A percentile compares a stretch with the other conserved stretches of the same genome.
These are phyloP conservation scores for Lichtheimia hyalospora DNA, from an alignment of 371 early-diverging fungal species.

Conservation along the genomic window DNA sequence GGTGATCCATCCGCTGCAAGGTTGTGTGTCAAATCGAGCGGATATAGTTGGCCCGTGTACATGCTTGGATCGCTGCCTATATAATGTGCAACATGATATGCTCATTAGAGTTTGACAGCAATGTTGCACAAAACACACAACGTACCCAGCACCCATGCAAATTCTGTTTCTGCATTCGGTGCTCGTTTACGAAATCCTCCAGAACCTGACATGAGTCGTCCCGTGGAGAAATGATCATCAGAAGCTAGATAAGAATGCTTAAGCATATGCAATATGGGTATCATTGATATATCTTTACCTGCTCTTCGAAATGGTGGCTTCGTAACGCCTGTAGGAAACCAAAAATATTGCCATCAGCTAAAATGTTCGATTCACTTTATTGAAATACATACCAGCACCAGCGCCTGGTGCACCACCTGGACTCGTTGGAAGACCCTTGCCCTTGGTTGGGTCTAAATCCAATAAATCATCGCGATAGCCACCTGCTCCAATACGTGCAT, in stretches of 20 bases:
- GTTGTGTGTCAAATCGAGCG: conserved; percentile 14
- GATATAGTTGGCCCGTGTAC: conserved; percentile 22
- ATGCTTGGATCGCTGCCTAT: conserved; percentile 13
- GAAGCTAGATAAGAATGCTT: too few relatives aligned
- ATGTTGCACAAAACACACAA: neutral
- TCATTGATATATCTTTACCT: too few relatives aligned
- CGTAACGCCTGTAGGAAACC: too few relatives aligned
- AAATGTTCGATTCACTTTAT: neutral
- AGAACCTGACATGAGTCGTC: conserved; percentile 19
- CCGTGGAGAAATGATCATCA: conserved; percentile 24
- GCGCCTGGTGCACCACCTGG: neutral
- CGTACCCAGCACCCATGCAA: conserved; percentile 21
- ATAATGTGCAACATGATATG: too few relatives aligned
- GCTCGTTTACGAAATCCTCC: conserved; percentile 22
- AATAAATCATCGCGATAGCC: conserved; percentile 24
- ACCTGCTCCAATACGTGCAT: conserved; percentile 30
- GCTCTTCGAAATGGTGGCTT: too few relatives aligned
- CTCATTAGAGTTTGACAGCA: neutral
- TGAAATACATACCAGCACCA: neutral
- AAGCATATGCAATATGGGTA: too few relatives aligned
- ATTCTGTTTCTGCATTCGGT: neutral
- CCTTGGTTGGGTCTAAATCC: conserved; percentile 12
- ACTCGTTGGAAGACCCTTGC: neutral
- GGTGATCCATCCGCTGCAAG: conserved; percentile 15
- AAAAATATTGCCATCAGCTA: conserved; percentile 13